These are phyloP conservation scores for Colletotrichum orchidophilum DNA, from an alignment of 2,329 filamentous ascomycete species.

Conservation along the genomic window DNA sequence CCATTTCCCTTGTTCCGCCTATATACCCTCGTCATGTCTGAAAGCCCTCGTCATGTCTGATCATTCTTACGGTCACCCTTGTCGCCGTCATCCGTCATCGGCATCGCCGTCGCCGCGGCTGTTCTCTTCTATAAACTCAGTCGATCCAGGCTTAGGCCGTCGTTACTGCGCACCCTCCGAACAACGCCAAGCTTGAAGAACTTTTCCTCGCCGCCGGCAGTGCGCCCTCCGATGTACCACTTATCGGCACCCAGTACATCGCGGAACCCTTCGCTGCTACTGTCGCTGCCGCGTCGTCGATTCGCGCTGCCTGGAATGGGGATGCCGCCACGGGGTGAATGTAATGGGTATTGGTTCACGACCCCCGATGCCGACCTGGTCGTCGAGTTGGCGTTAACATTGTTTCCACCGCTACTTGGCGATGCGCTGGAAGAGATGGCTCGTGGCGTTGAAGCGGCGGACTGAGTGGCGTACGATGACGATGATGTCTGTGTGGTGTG, in stretches of 20 bases:
- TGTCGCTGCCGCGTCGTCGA: slow-evolving; percentile 75
- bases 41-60: background rate
- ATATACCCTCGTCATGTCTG: slow-evolving; percentile 13
- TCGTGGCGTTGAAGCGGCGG: slow-evolving; percentile 28
- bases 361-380: slow-evolving; percentile 37
- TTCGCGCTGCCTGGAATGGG: slow-evolving; percentile 48
- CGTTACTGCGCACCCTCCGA: slow-evolving; percentile 75
- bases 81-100: background rate
- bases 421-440: slow-evolving; percentile 29
- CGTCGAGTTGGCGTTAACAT: slow-evolving; percentile 12
- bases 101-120: slow-evolving; percentile 36
- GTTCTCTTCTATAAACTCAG: slow-evolving; percentile 69
- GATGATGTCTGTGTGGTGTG: slow-evolving; percentile 30
- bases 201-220: slow-evolving; percentile 79
- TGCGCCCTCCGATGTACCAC: slow-evolving; percentile 84
- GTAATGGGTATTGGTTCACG: slow-evolving; percentile 42
- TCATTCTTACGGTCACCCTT: background rate
- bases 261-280: slow-evolving; percentile 78
- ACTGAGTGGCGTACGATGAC: slow-evolving; percentile 24
- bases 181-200: slow-evolving; percentile 86
- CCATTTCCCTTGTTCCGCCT: slow-evolving; percentile 10
- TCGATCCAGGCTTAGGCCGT: slow-evolving; percentile 78
- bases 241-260: slow-evolving; percentile 78
- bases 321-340: slow-evolving; percentile 43
- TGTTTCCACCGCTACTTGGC: background rate